Base-by-base conservation (phyloP, 1,139 yeast species). In the Wickerhamiella infanticola region DNA sequence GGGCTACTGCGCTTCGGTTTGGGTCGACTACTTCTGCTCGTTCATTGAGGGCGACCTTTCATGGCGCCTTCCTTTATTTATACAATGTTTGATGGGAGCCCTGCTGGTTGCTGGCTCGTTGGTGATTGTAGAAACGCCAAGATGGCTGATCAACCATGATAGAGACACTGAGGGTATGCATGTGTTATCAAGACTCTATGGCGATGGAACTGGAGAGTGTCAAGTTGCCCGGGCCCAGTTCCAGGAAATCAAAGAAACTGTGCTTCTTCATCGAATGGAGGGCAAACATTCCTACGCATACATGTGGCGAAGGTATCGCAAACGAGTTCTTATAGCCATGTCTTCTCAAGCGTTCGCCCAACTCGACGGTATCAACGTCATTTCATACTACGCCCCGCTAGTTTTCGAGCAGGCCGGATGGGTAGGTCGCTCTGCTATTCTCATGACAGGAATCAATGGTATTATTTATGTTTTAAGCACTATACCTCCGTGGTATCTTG, bases 391-490 rank as follows among this genome's bases (percentile, higher is more conserved):
- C 64, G 95, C 95, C 1, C 95, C 96, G 1, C 69, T 86, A 65
- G 93, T 86, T 42, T 88, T 86, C 63, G 95, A 85, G 62, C 83
- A 83, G 57, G 96, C 96, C 3, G 96, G 96, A 26, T 86, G 95
- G 95, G 65, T 73, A 11, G 96, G 95, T 26, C 69, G 94, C 51
- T 75, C 77, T 55, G 95, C 96, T 2, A 76, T 86, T 50, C 72
- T 85, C 50, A 84, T 86, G 94, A 84, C 96, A 0, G 96, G 96
- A n/a, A 71, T 83, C 53, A 88, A 86, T 60, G 75, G 86, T 3
- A 58, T 86, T 23, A 72, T 86, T 41, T 88, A 86, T 61, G 73
- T 85, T 11, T 55, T 72, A 5, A 74, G 88, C 41, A 84, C 95
- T 0, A 67, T 88, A 36, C 90, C 94, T 3, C 95, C 96, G 0